Evolutionary conservation across 139 green algal species (phyloP), one percentile per base, ranked within the genome.

Genomic region (Spirogloea muscicola): DNA sequence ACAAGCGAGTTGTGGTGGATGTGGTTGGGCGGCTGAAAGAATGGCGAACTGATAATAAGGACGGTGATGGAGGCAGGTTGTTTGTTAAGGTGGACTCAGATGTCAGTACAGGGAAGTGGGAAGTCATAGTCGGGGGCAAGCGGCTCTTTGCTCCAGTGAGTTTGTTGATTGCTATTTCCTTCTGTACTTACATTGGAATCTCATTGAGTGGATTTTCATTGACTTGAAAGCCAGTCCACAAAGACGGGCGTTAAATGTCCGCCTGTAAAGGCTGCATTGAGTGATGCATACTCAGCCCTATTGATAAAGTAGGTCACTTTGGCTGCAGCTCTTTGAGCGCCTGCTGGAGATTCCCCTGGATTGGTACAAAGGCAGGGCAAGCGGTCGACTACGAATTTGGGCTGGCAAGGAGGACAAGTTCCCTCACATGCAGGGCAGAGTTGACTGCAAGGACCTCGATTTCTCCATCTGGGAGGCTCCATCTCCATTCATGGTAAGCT

Each of bases 401-500:
- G 64, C 64, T 33, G 43, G 40, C 0, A 33, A 44, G 34, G 65
- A 51, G 27, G 81, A 82, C 39, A 51, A 25, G 1, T 79, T 72
- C 49, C 67, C 66, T 4, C 29, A 49, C 18, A 59, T 78, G 18
- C 29, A 41, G 25, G 71, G 81, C 36, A 58, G 46, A 6, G 18
- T 85, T 2, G 40, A 76, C 16, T 25, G 61, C 31, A 82, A 63
- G n/a, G 84, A 81, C 29, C 67, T 81, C 2, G 80, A 82, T 16
- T 91, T 98, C 57, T 93, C 97, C 83, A 96, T 98, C 48, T 98
- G 89, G 89, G 94, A 98, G 67, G 63, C 94, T 0, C 84, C 92
- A 18, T 91, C 97, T 79, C 87, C 96, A 68, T 86, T 98, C 44
- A 72, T 60, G 18, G 82, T 79, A 6, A 82, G 62, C 25, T 25